Base-by-base conservation (phyloP, 1,284 basidiomycete genomes). In the Schizopora paradoxa region DNA sequence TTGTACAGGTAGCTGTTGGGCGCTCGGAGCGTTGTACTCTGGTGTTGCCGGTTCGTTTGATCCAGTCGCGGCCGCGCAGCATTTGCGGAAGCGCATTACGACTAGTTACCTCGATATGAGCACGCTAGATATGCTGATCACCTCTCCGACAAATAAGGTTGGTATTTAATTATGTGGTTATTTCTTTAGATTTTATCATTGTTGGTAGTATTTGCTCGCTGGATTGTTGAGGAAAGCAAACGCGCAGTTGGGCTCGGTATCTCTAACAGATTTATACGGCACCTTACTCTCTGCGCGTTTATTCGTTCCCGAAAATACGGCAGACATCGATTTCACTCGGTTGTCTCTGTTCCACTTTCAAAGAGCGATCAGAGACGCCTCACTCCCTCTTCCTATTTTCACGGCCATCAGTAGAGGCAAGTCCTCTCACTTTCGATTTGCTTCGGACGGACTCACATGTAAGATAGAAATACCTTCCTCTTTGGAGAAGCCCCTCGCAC, bases 251-350 rank as follows among this genome's bases (percentile, higher is more conserved):
- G 65, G 66, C 10, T 56, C 55, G 10, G 53, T 61, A 2, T 67
- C 63, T 14, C 58, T 67, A 0, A 64, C 65, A 22, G 67, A 69
- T 46, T 56, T 64, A 2, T 68, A 69, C 47, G 69, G 68, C n/a
- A 67, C 67, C 0, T 56, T 69, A 4, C 54, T 71, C 23, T 57
- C 64, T 0, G 64, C 67, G 5, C 58, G 68, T 6, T 54, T 70
- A 5, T 65, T 64, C 44, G 58, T 66, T 13, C 65, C 68, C 3
- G 52, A 57, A 0, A 55, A 67, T 25, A 3, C 58, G 18, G 40
- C 43, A 4, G 49, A 46, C 7, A 52, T 70, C 13, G 60, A 68
- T 44, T 58, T 60, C 1, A 57, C 57, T 5, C 53, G 64, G 35
- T 58, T 70, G 21, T 69, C 68, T 5, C 54, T 69, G 16, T 64